Conservation (phyloP, 1,284 basidiomycete genomes). For the Puccinia horiana region DNA sequence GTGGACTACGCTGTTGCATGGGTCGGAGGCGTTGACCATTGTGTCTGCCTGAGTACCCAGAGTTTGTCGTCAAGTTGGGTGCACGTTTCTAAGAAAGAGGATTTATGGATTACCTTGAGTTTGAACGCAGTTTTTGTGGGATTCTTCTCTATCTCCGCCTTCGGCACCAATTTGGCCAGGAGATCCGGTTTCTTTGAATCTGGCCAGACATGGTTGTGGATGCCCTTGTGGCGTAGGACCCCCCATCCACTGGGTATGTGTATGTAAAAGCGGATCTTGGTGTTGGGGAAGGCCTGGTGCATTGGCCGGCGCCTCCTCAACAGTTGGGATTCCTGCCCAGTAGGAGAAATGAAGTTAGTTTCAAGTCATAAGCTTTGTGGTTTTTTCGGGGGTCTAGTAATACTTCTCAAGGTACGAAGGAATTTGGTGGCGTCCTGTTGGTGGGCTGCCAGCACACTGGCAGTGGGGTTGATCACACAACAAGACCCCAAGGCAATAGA, state of each 20-base stretch:
- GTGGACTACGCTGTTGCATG: not conserved
- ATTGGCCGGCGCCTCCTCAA: not conserved
- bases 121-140: not conserved
- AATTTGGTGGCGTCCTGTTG: not conserved
- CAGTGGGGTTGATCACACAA: not conserved
- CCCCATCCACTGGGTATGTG: not conserved
- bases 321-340: not conserved
- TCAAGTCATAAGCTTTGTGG: not conserved
- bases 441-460: not conserved
- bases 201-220: conserved; percentile 25
- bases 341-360: not conserved
- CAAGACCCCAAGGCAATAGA: too few species aligned
- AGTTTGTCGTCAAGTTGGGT: not conserved
- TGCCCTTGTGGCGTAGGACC: not conserved
- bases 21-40: not conserved
- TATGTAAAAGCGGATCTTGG: not conserved
- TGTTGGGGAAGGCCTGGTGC: not conserved
- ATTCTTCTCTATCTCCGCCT: not conserved
- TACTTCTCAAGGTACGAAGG: not conserved
- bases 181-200: conserved; percentile 13
- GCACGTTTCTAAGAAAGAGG: not conserved
- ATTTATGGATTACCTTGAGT: conserved; percentile 10
- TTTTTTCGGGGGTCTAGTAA: not conserved
- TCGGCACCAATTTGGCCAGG: not conserved
- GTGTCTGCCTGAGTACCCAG: not conserved